These are phyloP conservation scores for Hyaloperonospora arabidopsidis DNA, from an alignment of 352 stramenopile species.

Conservation along the genomic window DNA sequence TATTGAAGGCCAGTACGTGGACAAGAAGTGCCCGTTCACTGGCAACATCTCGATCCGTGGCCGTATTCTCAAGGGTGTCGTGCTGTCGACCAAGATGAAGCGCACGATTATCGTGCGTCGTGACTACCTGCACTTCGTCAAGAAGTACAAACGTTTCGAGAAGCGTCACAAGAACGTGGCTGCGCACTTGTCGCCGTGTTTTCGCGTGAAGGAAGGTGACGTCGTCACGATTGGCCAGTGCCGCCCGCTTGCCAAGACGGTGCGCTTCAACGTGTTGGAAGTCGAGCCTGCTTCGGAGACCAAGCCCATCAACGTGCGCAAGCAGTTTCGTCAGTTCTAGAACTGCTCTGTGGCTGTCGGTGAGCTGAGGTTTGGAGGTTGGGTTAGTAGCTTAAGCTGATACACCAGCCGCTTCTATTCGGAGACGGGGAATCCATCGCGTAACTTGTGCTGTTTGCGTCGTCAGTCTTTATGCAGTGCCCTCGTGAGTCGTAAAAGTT, in stretches of 20 bases:
- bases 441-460: no score
- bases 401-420: no score
- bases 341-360: no score
- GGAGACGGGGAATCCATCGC: no score
- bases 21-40: conserved; percentile 99
- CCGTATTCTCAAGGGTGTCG: conserved; percentile 96
- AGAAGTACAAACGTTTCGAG: conserved; percentile 99
- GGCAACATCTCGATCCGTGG: conserved; percentile 98
- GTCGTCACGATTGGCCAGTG: conserved; percentile 99
- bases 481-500: no score
- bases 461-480: no score
- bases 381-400: no score
- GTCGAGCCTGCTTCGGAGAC: conserved; percentile 94
- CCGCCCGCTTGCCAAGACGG: conserved; percentile 98
- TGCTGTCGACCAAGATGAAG: conserved; percentile 99
- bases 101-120: conserved; percentile 98
- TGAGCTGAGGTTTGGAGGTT: no score
- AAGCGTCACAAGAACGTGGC: conserved; percentile 99
- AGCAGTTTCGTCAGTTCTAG: conserved; percentile 99
- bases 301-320: conserved; percentile 95
- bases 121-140: conserved; percentile 99
- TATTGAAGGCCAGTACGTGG: conserved; percentile 93
- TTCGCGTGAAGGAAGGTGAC: conserved; percentile 98
- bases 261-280: conserved; percentile 99
- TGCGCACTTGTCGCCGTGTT: conserved; percentile 95